Conservation (phyloP, 2,329 filamentous ascomycete species). For the Hortaea werneckii region DNA sequence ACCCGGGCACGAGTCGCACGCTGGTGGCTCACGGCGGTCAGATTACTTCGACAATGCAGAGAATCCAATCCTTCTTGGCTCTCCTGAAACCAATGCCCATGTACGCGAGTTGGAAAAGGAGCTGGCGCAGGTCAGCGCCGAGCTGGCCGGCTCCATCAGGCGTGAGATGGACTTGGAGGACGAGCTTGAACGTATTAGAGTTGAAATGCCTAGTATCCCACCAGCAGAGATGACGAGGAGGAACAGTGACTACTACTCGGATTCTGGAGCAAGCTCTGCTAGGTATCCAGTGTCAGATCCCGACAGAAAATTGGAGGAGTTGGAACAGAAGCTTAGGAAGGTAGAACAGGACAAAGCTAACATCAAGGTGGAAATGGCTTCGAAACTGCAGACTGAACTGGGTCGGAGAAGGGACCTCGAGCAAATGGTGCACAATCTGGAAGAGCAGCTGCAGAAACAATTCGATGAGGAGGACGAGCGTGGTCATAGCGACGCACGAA, state of each 20-base stretch:
- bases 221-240: conserved; percentile 50
- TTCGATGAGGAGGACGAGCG: conserved; percentile 21
- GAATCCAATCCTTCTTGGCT: conserved; percentile 33
- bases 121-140: conserved; percentile 81
- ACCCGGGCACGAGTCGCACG: conserved; percentile 40
- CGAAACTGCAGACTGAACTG: conserved; percentile 80
- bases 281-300: conserved; percentile 58
- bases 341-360: conserved; percentile 87
- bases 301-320: conserved; percentile 52
- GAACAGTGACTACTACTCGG: conserved; percentile 96
- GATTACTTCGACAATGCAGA: conserved; percentile 38
- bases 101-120: conserved; percentile 90
- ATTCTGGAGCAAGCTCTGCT: conserved; percentile 80
- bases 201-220: conserved; percentile 52
- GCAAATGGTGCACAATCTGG: conserved; percentile 70
- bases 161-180: conserved; percentile 96
- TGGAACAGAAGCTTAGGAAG: conserved; percentile 72
- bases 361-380: conserved; percentile 72
- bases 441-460: conserved; percentile 62
- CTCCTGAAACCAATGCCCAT: conserved; percentile 42
- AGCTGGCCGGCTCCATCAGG: conserved; percentile 84
- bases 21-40: conserved; percentile 35
- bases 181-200: conserved; percentile 75
- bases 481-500: conserved; percentile 42
- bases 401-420: conserved; percentile 66